Conservation (phyloP, 2,329 filamentous ascomycete species). For the Akanthomyces dipterigenus region DNA sequence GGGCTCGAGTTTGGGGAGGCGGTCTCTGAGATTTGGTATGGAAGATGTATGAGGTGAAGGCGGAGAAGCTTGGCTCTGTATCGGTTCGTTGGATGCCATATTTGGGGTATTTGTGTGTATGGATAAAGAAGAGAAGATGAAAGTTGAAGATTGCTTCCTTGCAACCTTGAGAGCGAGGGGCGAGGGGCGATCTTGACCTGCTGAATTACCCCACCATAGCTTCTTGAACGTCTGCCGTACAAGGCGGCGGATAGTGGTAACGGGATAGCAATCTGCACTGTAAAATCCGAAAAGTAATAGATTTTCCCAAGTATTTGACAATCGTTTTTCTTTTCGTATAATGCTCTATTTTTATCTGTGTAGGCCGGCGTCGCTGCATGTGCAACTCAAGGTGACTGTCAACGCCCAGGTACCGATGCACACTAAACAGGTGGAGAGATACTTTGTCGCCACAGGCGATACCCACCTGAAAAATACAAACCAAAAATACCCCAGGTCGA, state of each 20-base stretch:
- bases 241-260: not conserved
- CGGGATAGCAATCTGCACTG: not conserved
- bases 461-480: slow-evolving; percentile 1
- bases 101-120: not conserved
- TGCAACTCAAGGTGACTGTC: not conserved
- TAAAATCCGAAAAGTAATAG: not conserved
- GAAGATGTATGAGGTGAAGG: slow-evolving; percentile 10
- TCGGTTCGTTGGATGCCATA: slow-evolving; percentile 1
- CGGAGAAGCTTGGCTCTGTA: slow-evolving; percentile 11
- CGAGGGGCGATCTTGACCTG: not conserved
- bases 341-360: too few species aligned
- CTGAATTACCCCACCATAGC: slow-evolving; percentile 8
- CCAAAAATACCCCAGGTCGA: not conserved
- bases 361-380: not conserved
- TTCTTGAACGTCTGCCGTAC: not conserved
- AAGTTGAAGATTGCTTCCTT: not conserved
- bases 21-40: slow-evolving; percentile 38
- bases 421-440: not conserved
- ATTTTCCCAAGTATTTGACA: not conserved
- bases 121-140: not conserved
- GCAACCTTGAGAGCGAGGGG: slow-evolving; percentile 3
- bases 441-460: not conserved
- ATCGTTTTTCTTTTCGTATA: not conserved
- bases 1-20: slow-evolving; percentile 61
- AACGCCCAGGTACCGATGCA: not conserved